Percentiles rank a stretch among this genome's conserved stretches.
Evolutionary conservation across 2,329 filamentous ascomycete species (phyloP).

Genomic region (Simplicillium sp.): DNA sequence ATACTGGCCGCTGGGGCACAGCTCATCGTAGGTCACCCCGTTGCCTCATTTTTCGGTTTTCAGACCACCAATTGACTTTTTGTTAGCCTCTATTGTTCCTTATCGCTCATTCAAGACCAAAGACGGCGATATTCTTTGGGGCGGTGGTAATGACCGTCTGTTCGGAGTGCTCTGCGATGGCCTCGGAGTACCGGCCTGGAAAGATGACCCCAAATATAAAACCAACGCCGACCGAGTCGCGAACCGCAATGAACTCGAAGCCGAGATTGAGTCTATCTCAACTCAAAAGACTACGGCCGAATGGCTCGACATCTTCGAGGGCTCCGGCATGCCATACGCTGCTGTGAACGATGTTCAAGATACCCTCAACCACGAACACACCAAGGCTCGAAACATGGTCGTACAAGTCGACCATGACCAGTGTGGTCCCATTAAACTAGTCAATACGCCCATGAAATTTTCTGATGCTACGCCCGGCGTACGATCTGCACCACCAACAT

Average conservation of each 20-base stretch:
- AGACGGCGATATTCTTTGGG: conserved; percentile 61
- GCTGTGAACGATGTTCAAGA: conserved; percentile 88
- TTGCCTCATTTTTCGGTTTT: too few relatives aligned
- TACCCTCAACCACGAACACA: conserved; percentile 77
- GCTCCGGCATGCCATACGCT: conserved; percentile 84
- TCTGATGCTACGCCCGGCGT: conserved; percentile 72
- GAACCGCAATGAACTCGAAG: conserved; percentile 69
- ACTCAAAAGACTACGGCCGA: conserved; percentile 70
- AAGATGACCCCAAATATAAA: conserved; percentile 46
- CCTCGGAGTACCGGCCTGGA: conserved; percentile 50
- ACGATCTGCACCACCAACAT: conserved; percentile 67
- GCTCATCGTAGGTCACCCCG: conserved; percentile 64
- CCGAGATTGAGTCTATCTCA: conserved; percentile 68
- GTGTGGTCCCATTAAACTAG: conserved; percentile 79
- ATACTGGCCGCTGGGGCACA: conserved; percentile 89
- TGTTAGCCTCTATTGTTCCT: conserved; percentile 82
- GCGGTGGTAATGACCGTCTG: conserved; percentile 63
- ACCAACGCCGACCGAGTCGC: conserved; percentile 55
- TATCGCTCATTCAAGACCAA: conserved; percentile 76
- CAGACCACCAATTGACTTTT: background rate
- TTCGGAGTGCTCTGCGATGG: conserved; percentile 56
- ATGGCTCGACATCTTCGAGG: conserved; percentile 81
- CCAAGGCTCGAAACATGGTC: conserved; percentile 80
- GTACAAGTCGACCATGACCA: conserved; percentile 72
- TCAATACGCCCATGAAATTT: conserved; percentile 93